A percentile compares a stretch with the other conserved stretches of the same genome.
Evolutionary conservation across 345 rosid genomes (phyloP).

Genomic region (Eucalyptus sp.): DNA sequence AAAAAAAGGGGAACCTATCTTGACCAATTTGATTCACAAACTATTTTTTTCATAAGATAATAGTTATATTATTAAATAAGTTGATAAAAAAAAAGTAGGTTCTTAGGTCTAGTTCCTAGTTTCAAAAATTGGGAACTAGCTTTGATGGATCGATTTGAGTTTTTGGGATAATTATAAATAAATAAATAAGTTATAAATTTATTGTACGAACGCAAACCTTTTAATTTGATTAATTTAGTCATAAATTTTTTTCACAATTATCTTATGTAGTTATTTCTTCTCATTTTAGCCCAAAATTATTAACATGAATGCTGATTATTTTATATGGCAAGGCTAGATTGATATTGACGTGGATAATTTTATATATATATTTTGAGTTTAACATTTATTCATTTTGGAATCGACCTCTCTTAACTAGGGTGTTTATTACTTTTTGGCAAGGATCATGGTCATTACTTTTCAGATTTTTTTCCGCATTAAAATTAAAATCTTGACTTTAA

Average conservation of each 20-base stretch:
- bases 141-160: accelerated
- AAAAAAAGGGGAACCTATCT: accelerated
- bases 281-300: accelerated
- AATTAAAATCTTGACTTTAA: neutral
- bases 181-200: accelerated
- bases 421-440: neutral
- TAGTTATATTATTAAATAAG: too few species aligned
- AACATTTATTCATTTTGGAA: neutral
- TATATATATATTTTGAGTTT: neutral
- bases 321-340: too few species aligned
- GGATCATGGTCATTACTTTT: neutral
- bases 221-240: accelerated
- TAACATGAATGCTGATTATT: accelerated
- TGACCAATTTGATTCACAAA: accelerated
- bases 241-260: accelerated
- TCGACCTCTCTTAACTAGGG: neutral
- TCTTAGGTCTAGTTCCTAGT: accelerated
- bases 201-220: accelerated
- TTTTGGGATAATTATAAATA: neutral
- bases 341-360: neutral
- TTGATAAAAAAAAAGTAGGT: neutral
- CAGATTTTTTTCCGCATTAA: neutral
- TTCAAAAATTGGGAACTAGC: neutral
- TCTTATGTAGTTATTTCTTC: accelerated
- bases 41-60: neutral